phyloP scores from a whole-genome alignment of 2,329 filamentous ascomycete genomes.

The Alternaria gansuensis region DNA sequence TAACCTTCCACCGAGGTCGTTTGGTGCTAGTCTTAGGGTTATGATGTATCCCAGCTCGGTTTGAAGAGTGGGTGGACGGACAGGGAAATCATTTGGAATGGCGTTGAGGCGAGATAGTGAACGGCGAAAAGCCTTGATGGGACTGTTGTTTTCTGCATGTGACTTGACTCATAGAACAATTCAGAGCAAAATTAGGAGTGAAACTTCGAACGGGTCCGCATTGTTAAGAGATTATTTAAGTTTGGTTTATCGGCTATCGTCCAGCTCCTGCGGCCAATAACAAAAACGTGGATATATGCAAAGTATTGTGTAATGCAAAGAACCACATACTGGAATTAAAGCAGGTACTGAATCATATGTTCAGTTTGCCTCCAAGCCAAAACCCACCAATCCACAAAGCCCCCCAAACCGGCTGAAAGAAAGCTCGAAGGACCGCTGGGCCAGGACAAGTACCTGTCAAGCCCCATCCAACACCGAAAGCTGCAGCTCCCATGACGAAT shows the following conservation, averaged over 20 bases:
- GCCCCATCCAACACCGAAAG: conserved; percentile 64
- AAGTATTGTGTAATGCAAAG: conserved; percentile 1
- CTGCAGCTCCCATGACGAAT: conserved; percentile 58
- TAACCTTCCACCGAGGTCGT: conserved; percentile 89
- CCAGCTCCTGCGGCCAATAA: neutral
- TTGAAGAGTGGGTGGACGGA: conserved; percentile 9
- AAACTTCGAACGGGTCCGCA: too few relatives aligned
- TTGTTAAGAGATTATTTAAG: too few relatives aligned
- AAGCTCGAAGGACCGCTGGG: conserved; percentile 58
- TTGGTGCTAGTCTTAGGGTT: conserved; percentile 77
- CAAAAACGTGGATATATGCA: neutral
- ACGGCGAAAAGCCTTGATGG: conserved; percentile 2
- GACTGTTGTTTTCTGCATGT: neutral
- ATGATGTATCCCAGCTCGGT: conserved; percentile 79
- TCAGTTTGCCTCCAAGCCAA: conserved; percentile 50
- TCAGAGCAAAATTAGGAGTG: neutral
- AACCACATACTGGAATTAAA: neutral
- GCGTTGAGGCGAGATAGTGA: conserved; percentile 17
- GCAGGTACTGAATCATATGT: neutral
- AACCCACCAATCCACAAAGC: conserved; percentile 59
- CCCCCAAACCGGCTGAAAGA: conserved; percentile 61
- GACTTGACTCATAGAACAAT: neutral
- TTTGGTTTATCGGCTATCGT: neutral
- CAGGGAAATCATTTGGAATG: conserved; percentile 8
- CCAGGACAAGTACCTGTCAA: conserved; percentile 62